phyloP scores from a whole-genome alignment of 768 basidiomycete species.

The Tephrocybe sp. region DNA sequence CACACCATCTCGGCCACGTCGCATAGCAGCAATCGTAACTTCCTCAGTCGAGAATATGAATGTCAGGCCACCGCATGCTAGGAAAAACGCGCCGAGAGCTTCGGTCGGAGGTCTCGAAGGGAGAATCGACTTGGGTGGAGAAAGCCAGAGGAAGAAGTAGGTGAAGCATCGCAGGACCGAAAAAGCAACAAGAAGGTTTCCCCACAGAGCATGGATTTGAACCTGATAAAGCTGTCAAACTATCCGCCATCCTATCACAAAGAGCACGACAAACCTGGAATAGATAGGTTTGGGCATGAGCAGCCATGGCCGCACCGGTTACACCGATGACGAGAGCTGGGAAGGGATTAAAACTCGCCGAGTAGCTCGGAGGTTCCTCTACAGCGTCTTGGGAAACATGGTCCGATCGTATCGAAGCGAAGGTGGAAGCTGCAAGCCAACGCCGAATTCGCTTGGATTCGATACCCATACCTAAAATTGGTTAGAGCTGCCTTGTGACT shows the following conservation, averaged over 20 bases:
- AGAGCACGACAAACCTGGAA: constrained; percentile 58
- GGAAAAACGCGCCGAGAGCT: constrained; percentile 81
- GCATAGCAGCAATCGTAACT: constrained; percentile 87
- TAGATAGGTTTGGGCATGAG: constrained; percentile 86
- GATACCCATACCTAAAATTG: constrained; percentile 61
- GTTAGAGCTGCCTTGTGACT: not conserved
- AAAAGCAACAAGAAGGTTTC: constrained; percentile 77
- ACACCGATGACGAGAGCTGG: constrained; percentile 92
- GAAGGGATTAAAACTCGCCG: constrained; percentile 85
- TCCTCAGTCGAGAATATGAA: constrained; percentile 94
- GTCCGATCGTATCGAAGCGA: constrained; percentile 27
- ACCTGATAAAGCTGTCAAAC: constrained; percentile 43
- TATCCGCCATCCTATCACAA: not conserved
- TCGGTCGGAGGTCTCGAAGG: constrained; percentile 95
- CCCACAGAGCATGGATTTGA: constrained; percentile 90
- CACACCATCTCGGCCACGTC: constrained; percentile 80
- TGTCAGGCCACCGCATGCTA: constrained; percentile 83
- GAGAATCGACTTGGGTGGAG: constrained; percentile 77
- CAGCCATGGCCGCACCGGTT: constrained; percentile 91
- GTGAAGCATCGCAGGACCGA: constrained; percentile 81
- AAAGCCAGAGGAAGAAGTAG: constrained; percentile 92
- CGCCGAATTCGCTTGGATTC: constrained; percentile 73
- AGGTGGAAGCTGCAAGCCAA: constrained; percentile 66
- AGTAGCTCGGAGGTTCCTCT: constrained; percentile 70
- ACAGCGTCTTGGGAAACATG: constrained; percentile 38